Conservation (phyloP, 1,284 basidiomycete species). For the Moesziomyces globuligerus region DNA sequence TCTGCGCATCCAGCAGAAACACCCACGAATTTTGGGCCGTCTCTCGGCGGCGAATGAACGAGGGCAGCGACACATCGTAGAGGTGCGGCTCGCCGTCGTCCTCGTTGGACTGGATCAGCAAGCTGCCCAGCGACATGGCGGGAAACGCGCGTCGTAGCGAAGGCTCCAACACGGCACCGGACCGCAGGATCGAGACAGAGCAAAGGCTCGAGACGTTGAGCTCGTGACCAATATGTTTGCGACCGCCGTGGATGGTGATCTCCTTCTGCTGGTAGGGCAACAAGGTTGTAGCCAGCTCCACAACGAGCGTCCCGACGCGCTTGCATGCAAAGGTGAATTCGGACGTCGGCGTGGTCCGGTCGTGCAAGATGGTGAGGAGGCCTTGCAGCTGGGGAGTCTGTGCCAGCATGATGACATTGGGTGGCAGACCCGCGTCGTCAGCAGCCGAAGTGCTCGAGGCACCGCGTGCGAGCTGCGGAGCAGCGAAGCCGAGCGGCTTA, state of each 20-base stretch:
- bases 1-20: constrained; percentile 92
- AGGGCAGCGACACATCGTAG: constrained; percentile 82
- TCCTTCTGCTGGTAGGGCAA: constrained; percentile 77
- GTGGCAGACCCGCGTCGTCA: constrained; percentile 53
- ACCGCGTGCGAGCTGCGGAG: constrained; percentile 6
- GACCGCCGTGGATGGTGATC: constrained; percentile 75
- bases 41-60: constrained; percentile 58
- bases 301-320: constrained; percentile 82
- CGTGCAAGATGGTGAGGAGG: constrained; percentile 80
- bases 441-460: constrained; percentile 14
- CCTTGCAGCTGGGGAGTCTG: constrained; percentile 80
- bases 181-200: constrained; percentile 84
- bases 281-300: constrained; percentile 83
- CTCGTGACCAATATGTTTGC: constrained; percentile 75
- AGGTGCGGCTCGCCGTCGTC: constrained; percentile 87
- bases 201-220: constrained; percentile 76
- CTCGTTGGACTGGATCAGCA: constrained; percentile 86
- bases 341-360: constrained; percentile 73
- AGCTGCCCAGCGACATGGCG: constrained; percentile 85
- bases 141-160: constrained; percentile 89
- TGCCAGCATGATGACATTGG: constrained; percentile 77
- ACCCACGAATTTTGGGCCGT: constrained; percentile 77
- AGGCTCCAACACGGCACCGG: constrained; percentile 88
- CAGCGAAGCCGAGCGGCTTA: constrained; percentile 11
- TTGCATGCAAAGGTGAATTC: constrained; percentile 90